A percentile compares a stretch with the other conserved stretches of the same genome.
phyloP scores from a whole-genome alignment of 2,329 filamentous ascomycete species.

The Xylariaceae sp. region DNA sequence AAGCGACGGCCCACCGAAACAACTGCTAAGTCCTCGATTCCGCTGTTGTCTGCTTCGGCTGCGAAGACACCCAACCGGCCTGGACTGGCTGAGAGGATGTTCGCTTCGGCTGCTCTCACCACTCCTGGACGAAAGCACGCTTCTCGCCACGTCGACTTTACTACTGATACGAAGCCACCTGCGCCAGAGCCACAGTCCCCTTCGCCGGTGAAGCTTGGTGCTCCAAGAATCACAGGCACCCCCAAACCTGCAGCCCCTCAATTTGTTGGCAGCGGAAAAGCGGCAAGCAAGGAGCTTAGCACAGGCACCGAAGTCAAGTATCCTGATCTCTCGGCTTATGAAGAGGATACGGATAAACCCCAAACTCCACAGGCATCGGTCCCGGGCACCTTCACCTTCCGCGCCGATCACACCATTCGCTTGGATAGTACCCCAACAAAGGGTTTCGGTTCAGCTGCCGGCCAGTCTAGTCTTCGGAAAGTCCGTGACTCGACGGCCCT shows the following conservation, averaged over 20 bases:
- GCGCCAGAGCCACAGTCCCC: constrained; percentile 46
- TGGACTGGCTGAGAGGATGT: constrained; percentile 43
- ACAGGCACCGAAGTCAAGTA: constrained; percentile 41
- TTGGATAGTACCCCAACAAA: constrained; percentile 45
- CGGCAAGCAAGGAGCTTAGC: constrained; percentile 25
- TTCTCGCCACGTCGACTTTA: constrained; percentile 73
- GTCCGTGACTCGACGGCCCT: constrained; percentile 49
- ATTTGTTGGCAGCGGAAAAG: constrained; percentile 31
- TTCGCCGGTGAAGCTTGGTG: constrained; percentile 48
- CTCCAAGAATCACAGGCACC: constrained; percentile 39
- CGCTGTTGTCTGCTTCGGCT: constrained; percentile 35
- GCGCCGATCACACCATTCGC: constrained; percentile 58
- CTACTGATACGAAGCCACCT: constrained; percentile 57
- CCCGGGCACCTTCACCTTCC: constrained; percentile 59
- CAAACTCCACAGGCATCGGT: constrained; percentile 35
- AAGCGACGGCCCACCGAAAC: constrained; percentile 37
- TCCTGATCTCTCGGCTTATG: constrained; percentile 46
- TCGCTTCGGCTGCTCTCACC: constrained; percentile 49
- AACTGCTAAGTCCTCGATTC: constrained; percentile 44
- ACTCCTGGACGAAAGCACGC: constrained; percentile 61
- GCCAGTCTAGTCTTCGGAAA: constrained; percentile 56
- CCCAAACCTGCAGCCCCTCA: constrained; percentile 33
- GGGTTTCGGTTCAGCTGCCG: constrained; percentile 52
- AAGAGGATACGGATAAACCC: constrained; percentile 22
- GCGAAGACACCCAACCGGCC: constrained; percentile 45